Base-by-base conservation (phyloP, 1,284 basidiomycete species). In the Pterulicium gracile region DNA sequence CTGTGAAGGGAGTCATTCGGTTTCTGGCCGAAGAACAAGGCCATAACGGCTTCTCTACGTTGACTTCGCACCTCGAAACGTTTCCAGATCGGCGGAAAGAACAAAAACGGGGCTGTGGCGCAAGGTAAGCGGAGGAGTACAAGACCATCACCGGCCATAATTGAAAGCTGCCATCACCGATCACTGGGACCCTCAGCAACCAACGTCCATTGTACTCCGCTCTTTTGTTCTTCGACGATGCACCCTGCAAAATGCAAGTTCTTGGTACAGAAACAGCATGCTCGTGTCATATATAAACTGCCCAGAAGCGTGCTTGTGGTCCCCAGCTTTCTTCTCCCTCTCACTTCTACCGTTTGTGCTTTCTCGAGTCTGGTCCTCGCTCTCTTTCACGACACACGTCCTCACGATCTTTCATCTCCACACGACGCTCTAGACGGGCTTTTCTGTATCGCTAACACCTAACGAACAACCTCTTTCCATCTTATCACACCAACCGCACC, bases 361-460 rank as follows among this genome's bases (percentile, higher is more conserved):
- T 7, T 7, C n/a, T 7, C 27, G 7, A n/a, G 27, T 32, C 27
- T 32, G 10, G 7, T n/a, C 10, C 27, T 32, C 7, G 7, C 27
- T 52, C 43, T 51, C 49, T 20, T 50, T 43, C 40, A 43, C 47
- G 49, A 32, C 34, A 39, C 32, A 42, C 34, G 41, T 42, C 44
- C 39, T 44, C 49, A 41, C 47, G n/a, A n/a, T n/a, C n/a, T n/a
- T n/a, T n/a, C n/a, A n/a, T n/a, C n/a, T n/a, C n/a, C n/a, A n/a
- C n/a, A n/a, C n/a, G n/a, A 49, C 56, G 58, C 61, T 63, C 65
- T 49, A 62, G 62, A 53, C 65, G 64, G 55, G 56, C 59, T 47
- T 56, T 52, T 48, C 47, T 36, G 52, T n/a, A n/a, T 51, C 40
- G 50, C 45, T 39, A 40, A 23, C 40, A 46, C 45, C 42, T 44